phyloP scores from a whole-genome alignment of 306 rosid genomes.

The Rosa lucieae region DNA sequence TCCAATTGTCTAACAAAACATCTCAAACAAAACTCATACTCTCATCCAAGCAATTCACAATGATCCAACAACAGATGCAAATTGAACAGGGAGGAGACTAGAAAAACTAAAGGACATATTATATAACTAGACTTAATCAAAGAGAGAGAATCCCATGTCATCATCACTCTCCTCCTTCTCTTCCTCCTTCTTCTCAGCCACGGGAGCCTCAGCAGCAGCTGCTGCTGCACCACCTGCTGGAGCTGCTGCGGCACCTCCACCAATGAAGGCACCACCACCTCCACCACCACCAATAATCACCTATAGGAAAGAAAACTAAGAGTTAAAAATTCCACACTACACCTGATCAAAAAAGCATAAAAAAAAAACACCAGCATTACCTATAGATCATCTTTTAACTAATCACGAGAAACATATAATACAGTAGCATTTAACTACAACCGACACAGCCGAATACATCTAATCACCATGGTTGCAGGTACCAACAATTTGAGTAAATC shows the following conservation, averaged over 20 bases:
- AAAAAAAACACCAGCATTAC: neutral
- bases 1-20: neutral
- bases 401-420: neutral
- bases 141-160: conserved; percentile 80
- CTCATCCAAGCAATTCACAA: conserved; percentile 35
- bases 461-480: too few relatives aligned
- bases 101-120: conserved; percentile 13
- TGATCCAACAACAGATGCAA: conserved; percentile 18
- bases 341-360: neutral
- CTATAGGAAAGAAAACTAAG: conserved; percentile 22
- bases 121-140: conserved; percentile 54
- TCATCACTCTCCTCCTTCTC: conserved; percentile 79
- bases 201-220: conserved; percentile 37
- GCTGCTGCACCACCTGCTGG: conserved; percentile 56
- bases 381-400: neutral
- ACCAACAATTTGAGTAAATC: too few relatives aligned
- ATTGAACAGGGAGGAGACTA: conserved; percentile 12
- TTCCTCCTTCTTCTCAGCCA: conserved; percentile 59
- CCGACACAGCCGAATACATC: neutral
- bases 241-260: conserved; percentile 55
- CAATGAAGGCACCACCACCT: conserved; percentile 35
- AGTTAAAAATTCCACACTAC: neutral
- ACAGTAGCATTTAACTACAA: neutral
- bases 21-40: conserved; percentile 21
- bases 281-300: conserved; percentile 68